Conservation (phyloP, 208 protist genomes). For the Tritrichomonas foetus region DNA sequence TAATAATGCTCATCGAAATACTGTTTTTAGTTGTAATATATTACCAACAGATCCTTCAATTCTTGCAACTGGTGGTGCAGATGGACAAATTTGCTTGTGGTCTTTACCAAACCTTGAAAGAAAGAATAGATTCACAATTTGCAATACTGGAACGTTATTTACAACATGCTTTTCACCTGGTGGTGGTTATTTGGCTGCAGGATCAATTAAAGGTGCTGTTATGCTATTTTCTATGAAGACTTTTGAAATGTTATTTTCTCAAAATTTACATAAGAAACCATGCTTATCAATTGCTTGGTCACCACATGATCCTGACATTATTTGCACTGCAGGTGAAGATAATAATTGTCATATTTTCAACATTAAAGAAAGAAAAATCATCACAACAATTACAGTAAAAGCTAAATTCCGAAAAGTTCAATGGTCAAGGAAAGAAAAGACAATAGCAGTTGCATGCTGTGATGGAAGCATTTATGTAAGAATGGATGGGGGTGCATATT, state of each 20-base stretch:
- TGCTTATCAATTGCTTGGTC: neutral
- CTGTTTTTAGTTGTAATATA: neutral
- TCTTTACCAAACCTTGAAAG: neutral
- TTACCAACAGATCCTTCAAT: neutral
- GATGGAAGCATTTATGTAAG: neutral
- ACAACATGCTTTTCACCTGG: neutral
- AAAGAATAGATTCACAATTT: neutral
- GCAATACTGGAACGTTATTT: neutral
- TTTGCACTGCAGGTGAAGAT: neutral
- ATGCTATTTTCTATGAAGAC: neutral
- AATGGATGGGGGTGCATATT: neutral
- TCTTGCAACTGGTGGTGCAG: neutral
- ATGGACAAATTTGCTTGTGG: neutral
- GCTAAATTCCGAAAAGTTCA: neutral
- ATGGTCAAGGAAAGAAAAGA: neutral
- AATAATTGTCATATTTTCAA: neutral
- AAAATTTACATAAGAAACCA: neutral
- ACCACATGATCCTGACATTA: neutral
- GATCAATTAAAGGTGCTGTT: neutral
- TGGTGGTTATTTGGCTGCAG: neutral
- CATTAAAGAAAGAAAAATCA: neutral
- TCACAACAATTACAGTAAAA: neutral
- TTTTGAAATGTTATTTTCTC: neutral
- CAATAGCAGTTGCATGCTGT: neutral
- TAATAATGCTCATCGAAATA: neutral